Percentiles rank a stretch among this genome's conserved stretches.
Evolutionary conservation across 2,329 filamentous ascomycete genomes (phyloP).

Genomic region (Colletotrichum spaethianum): DNA sequence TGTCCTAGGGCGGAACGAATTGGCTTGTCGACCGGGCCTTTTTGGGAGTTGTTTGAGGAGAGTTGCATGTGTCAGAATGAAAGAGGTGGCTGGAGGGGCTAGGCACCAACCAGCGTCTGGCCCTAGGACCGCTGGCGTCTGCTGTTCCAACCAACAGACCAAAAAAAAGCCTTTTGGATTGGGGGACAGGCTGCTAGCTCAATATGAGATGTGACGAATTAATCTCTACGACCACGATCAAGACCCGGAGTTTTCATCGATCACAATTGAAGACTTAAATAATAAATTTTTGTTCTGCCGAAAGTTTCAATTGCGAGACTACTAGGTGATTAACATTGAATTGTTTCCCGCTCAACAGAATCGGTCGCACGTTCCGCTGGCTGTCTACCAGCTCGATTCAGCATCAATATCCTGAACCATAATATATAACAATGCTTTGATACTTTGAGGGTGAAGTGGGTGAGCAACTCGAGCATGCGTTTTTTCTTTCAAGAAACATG

Average conservation of each 20-base stretch:
- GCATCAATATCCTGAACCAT: too few species aligned
- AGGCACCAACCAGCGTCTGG: slow-evolving; percentile 4
- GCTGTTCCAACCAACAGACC: background rate
- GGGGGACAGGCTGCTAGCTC: background rate
- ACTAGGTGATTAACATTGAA: too few species aligned
- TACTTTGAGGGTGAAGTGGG: too few species aligned
- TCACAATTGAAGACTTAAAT: background rate
- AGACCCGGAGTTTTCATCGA: background rate
- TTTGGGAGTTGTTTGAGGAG: slow-evolving; percentile 7
- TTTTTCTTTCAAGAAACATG: too few species aligned
- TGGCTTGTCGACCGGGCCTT: background rate
- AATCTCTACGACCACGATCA: background rate
- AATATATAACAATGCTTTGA: too few species aligned
- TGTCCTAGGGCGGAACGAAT: too few species aligned
- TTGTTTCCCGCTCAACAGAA: too few species aligned
- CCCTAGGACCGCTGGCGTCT: background rate
- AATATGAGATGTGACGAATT: background rate
- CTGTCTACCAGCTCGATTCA: too few species aligned
- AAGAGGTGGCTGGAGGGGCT: background rate
- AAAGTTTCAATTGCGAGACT: too few species aligned
- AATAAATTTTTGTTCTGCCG: too few species aligned
- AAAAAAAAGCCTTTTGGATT: background rate
- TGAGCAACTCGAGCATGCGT: too few species aligned
- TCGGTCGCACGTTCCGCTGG: too few species aligned
- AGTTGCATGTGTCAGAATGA: background rate